Percentiles rank a stretch among this genome's conserved stretches.
These are phyloP conservation scores for Picocystis sp. DNA, from an alignment of 163 green algal species.

Conservation along the genomic window DNA sequence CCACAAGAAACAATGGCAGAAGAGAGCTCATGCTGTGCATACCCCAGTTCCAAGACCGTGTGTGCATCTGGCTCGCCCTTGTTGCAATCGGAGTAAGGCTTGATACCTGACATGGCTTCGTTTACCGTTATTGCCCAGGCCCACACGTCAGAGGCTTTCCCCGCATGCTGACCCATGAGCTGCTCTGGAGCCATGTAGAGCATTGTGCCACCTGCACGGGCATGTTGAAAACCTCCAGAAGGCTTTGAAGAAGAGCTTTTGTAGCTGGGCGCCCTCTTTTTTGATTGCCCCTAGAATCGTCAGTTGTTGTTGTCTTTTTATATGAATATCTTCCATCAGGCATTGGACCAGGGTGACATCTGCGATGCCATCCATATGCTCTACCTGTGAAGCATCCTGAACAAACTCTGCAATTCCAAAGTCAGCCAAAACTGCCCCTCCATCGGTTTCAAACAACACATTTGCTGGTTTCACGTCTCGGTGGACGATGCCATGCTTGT, in stretches of 20 bases:
- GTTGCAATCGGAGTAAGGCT: slow-evolving; percentile 55
- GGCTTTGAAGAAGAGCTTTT: too few relatives aligned
- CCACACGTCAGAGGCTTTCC: slow-evolving; percentile 51
- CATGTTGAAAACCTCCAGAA: too few relatives aligned
- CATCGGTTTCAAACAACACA: not conserved
- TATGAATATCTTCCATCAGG: too few relatives aligned
- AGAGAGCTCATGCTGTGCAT: slow-evolving; percentile 16
- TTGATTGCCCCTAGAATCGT: too few relatives aligned
- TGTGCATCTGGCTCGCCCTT: slow-evolving; percentile 74
- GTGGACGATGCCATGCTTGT: not conserved
- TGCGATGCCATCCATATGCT: too few relatives aligned
- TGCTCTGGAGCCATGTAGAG: too few relatives aligned
- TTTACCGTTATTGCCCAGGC: slow-evolving; percentile 58
- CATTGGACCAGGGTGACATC: too few relatives aligned
- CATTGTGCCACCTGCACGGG: too few relatives aligned
- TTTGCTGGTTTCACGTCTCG: slow-evolving; percentile 1
- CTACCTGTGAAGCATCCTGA: not conserved
- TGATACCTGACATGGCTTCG: slow-evolving; percentile 37
- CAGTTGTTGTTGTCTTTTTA: too few relatives aligned
- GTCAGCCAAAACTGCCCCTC: not conserved
- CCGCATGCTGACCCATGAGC: too few relatives aligned
- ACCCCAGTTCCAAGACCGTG: slow-evolving; percentile 82
- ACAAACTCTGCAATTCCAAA: not conserved
- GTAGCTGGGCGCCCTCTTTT: too few relatives aligned
- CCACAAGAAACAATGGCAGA: too few relatives aligned